Evolutionary conservation across 768 basidiomycete species (phyloP).

Genomic region (Dentipellis sp.): DNA sequence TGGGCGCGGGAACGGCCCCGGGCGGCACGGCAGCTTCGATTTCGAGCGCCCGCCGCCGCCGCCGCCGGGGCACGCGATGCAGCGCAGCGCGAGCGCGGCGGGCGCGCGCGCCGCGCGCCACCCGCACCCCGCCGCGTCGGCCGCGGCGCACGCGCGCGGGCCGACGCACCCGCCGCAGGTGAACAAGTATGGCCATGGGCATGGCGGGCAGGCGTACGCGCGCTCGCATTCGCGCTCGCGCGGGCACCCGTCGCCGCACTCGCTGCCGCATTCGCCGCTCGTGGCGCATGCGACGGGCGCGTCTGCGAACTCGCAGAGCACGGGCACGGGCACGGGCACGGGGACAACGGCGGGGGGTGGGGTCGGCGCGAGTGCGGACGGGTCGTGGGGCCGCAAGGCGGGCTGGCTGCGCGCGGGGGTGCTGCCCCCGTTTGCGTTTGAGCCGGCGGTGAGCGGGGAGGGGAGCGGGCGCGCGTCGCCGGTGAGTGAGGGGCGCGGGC

Average conservation of each 20-base stretch:
- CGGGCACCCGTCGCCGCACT: slow-evolving; percentile 2
- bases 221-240: slow-evolving; percentile 9
- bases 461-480: not conserved
- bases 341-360: not conserved
- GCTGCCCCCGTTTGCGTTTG: slow-evolving; percentile 15
- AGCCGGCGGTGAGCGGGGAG: slow-evolving; percentile 10
- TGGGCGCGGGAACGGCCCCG: slow-evolving; percentile 1
- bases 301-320: slow-evolving; percentile 10
- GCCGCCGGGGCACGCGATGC: too few relatives aligned
- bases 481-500: slow-evolving; percentile 3
- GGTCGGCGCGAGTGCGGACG: slow-evolving; percentile 6
- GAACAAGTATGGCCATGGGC: slow-evolving; percentile 1
- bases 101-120: not conserved
- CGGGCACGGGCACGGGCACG: slow-evolving; percentile 4
- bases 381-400: slow-evolving; percentile 6
- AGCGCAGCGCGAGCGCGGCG: slow-evolving; percentile 1
- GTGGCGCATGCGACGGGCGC: slow-evolving; percentile 1
- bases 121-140: not conserved
- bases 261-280: slow-evolving; percentile 1
- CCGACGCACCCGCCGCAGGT: slow-evolving; percentile 1
- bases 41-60: slow-evolving; percentile 4
- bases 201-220: slow-evolving; percentile 2
- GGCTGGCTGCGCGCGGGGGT: slow-evolving; percentile 13
- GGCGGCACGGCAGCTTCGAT: slow-evolving; percentile 6
- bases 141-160: slow-evolving; percentile 4